phyloP scores from a whole-genome alignment of 345 rosid genomes.

The Lepidium aucheri region DNA sequence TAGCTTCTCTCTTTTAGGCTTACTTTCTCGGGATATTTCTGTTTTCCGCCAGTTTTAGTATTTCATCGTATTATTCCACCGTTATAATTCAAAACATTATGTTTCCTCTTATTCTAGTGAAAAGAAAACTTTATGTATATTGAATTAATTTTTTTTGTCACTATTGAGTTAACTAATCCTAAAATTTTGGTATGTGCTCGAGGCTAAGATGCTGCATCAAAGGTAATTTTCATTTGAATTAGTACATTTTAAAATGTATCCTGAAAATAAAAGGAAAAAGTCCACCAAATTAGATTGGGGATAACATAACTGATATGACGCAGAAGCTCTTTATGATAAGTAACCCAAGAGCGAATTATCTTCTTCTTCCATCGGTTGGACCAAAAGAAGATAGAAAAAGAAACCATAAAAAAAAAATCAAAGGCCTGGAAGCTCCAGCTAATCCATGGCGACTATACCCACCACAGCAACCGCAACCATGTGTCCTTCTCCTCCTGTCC shows the following conservation, averaged over 20 bases:
- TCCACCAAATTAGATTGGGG: slow-evolving; percentile 17
- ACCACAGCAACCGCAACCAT: slow-evolving; percentile 35
- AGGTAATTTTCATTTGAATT: background rate
- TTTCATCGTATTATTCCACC: too few relatives aligned
- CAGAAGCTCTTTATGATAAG: slow-evolving; percentile 2
- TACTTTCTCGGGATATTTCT: too few relatives aligned
- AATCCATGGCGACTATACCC: slow-evolving; percentile 33
- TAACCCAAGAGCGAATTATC: slow-evolving; percentile 17
- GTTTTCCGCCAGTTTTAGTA: too few relatives aligned
- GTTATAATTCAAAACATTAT: too few relatives aligned
- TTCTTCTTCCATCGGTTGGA: slow-evolving; percentile 21
- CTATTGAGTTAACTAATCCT: too few relatives aligned
- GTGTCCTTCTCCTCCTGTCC: slow-evolving; percentile 35
- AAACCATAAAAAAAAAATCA: background rate
- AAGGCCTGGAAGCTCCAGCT: slow-evolving; percentile 22
- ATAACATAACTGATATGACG: slow-evolving; percentile 13
- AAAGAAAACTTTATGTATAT: too few relatives aligned
- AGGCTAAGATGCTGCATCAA: background rate
- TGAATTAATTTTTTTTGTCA: too few relatives aligned
- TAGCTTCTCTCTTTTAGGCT: too few relatives aligned
- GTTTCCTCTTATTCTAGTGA: too few relatives aligned
- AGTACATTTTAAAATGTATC: background rate
- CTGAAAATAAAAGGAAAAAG: background rate
- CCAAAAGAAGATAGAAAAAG: slow-evolving; percentile 20
- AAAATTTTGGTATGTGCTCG: too few relatives aligned